Evolutionary conservation across 2,329 filamentous ascomycete species (phyloP).

Genomic region (Ophiostoma ips): DNA sequence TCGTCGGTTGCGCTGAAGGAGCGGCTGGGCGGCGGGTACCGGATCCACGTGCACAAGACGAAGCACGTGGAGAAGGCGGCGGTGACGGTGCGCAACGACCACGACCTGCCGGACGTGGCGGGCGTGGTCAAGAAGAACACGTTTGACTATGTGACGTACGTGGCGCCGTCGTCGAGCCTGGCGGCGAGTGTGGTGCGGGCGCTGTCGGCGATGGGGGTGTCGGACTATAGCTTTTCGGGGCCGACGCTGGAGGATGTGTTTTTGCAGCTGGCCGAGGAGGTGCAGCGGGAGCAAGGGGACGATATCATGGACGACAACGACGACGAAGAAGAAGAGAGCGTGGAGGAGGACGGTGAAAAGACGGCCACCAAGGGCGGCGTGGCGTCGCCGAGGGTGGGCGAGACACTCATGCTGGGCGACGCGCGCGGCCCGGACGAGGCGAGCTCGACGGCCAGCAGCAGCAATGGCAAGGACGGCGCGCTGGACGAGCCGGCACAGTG

Average conservation of each 20-base stretch:
- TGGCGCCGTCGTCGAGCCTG: conserved; percentile 52
- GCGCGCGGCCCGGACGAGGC: neutral
- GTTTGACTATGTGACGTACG: conserved; percentile 61
- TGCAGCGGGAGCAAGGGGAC: conserved; percentile 35
- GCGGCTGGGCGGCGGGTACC: conserved; percentile 67
- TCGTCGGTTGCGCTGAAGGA: conserved; percentile 80
- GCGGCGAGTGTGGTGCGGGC: conserved; percentile 58
- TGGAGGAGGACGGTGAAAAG: neutral
- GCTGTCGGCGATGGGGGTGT: conserved; percentile 52
- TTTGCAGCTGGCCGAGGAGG: conserved; percentile 69
- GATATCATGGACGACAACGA: neutral
- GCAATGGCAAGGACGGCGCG: neutral
- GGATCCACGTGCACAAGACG: conserved; percentile 58
- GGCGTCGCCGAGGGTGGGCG: neutral
- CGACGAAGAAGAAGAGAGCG: neutral
- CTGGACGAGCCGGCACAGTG: conserved; percentile 14
- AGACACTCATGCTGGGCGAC: neutral
- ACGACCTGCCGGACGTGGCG: conserved; percentile 34
- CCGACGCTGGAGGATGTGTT: conserved; percentile 93
- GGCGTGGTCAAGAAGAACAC: conserved; percentile 43
- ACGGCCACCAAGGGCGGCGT: neutral
- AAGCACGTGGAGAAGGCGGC: conserved; percentile 22
- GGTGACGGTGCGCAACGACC: conserved; percentile 4
- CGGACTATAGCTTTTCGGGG: conserved; percentile 72
- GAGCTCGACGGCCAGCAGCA: neutral